Base-by-base conservation (phyloP, 129 eudicot genomes). In the Rutidosis leptorrhynchoides region DNA sequence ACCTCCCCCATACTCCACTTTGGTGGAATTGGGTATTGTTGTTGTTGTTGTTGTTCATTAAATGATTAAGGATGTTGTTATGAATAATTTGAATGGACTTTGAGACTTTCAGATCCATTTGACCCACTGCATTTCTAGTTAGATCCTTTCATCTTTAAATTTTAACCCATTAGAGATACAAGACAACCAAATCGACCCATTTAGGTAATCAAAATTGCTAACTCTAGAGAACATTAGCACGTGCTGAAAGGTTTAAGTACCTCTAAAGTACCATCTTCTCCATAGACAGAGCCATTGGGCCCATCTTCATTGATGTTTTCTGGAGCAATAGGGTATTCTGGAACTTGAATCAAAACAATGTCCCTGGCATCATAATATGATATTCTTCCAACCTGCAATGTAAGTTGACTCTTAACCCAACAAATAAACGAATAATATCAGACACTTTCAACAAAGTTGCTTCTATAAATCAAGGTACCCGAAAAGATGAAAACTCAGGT, bases 221-320 rank as follows among this genome's bases (percentile, higher is more conserved):
- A 35, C 35, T 25, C 70, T 65, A 49, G 24, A 17, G 24, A 49
- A 49, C 54, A 48, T 12, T 3, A 58, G 63, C 2, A 12, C 28
- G 37, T 64, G 53, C 26, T 65, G 45, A 74, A 59, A 27, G 58
- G 40, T 42, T 58, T 35, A n/a, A 62, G 42, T 74, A 94, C 99
- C 99, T 94, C 90, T 79, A 94, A 81, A 20, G 95, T 76, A 46
- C 94, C 99, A 79, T 94, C 95, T 80, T 89, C 97, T 57, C 69
- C 83, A 67, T 94, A 86, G 52, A 82, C 80, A 51, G 95, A 81
- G 58, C 57, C 82, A 70, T 78, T 85, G 63, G 64, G 83, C 21
- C 79, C 80, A 56, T 84, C 89, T 52, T 82, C 90, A 29, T 74
- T 84, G 12, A 49, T 45, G 65, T 77, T 82, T 58, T 79, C 80